A percentile compares a stretch with the other conserved stretches of the same genome.
Conservation (phyloP, 352 stramenopile species). For the Phytophthora foliorum region DNA sequence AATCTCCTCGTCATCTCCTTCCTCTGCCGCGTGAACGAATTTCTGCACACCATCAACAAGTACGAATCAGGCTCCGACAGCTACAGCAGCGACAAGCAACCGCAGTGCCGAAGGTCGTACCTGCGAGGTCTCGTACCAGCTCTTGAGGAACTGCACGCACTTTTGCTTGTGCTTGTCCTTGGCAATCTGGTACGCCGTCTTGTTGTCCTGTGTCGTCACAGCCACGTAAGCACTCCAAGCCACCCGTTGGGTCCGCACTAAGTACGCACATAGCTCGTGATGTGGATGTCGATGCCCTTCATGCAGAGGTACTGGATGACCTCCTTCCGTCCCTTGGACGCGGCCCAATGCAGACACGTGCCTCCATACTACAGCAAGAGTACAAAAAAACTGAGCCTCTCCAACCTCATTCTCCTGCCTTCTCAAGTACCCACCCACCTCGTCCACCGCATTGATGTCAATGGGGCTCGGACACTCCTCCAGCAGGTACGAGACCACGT, state of each 20-base stretch:
- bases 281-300: slow-evolving; percentile 90
- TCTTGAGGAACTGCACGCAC: slow-evolving; percentile 89
- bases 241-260: too few relatives aligned
- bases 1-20: slow-evolving; percentile 85
- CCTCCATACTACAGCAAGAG: slow-evolving; percentile 75
- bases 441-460: slow-evolving; percentile 90
- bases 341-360: slow-evolving; percentile 88
- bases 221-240: too few relatives aligned
- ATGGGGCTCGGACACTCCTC: slow-evolving; percentile 85
- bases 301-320: slow-evolving; percentile 91
- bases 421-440: slow-evolving; percentile 45
- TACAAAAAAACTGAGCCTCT: background rate
- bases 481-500: slow-evolving; percentile 85
- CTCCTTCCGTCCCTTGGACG: slow-evolving; percentile 86
- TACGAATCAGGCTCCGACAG: background rate
- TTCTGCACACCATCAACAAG: slow-evolving; percentile 43
- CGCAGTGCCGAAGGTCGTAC: slow-evolving; percentile 33
- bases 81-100: background rate
- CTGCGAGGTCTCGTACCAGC: slow-evolving; percentile 91
- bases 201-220: slow-evolving; percentile 76
- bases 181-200: slow-evolving; percentile 88
- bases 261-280: slow-evolving; percentile 89
- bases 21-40: slow-evolving; percentile 87
- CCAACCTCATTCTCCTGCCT: background rate
- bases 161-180: slow-evolving; percentile 92